Evolutionary conservation across 805 yeast species (phyloP).

Genomic region (Zygosaccharomyces bisporus): DNA sequence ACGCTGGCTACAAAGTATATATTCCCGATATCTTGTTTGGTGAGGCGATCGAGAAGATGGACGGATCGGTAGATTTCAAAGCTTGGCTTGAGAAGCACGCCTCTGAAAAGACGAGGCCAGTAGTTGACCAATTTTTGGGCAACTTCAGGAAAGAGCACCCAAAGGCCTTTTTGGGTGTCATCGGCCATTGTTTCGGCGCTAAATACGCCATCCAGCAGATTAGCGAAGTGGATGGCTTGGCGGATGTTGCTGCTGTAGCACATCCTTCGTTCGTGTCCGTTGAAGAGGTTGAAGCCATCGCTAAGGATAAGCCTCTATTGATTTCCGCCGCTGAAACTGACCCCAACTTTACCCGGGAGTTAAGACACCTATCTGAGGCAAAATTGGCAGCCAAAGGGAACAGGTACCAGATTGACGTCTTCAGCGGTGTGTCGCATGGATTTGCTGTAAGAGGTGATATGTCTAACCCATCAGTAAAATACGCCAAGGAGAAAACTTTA

Average conservation of each 20-base stretch:
- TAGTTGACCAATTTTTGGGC: slow-evolving; percentile 47
- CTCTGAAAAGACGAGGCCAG: slow-evolving; percentile 44
- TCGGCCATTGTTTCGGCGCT: slow-evolving; percentile 88
- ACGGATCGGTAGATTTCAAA: slow-evolving; percentile 29
- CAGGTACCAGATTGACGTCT: slow-evolving; percentile 57
- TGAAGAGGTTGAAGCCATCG: slow-evolving; percentile 59
- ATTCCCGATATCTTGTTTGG: slow-evolving; percentile 72
- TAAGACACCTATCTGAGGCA: slow-evolving; percentile 59
- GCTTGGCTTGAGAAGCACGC: slow-evolving; percentile 55
- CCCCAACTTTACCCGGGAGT: slow-evolving; percentile 54
- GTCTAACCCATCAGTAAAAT: slow-evolving; percentile 46
- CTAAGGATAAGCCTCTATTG: slow-evolving; percentile 51
- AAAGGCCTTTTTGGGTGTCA: slow-evolving; percentile 50
- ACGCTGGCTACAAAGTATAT: slow-evolving; percentile 58
- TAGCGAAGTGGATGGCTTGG: slow-evolving; percentile 35
- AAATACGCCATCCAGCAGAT: slow-evolving; percentile 56
- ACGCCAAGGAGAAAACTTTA: slow-evolving; percentile 66
- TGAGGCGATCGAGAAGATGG: slow-evolving; percentile 38
- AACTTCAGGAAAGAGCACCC: slow-evolving; percentile 42
- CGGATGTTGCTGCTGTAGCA: slow-evolving; percentile 67
- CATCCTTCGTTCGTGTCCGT: slow-evolving; percentile 75
- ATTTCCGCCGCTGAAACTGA: slow-evolving; percentile 78
- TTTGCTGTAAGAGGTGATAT: slow-evolving; percentile 76
- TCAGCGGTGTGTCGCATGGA: slow-evolving; percentile 69
- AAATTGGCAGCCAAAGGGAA: slow-evolving; percentile 51